Evolutionary conservation across 306 rosid species (phyloP), one percentile per base, ranked within the genome.

Genomic region (Dalbergia cochinchinensis): DNA sequence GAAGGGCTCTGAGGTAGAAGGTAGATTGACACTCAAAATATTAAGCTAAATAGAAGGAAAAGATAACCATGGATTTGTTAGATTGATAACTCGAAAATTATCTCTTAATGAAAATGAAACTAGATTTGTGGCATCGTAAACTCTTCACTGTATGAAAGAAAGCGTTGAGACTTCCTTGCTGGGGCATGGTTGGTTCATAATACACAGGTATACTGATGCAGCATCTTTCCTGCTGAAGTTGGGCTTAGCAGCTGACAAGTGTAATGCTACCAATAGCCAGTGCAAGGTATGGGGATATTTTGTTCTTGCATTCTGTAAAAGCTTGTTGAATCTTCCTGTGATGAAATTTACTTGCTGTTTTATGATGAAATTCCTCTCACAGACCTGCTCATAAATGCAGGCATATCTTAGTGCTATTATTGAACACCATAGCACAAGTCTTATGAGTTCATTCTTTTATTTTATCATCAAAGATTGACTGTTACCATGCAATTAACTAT

Each of bases 241-340:
- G 87, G 91, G 92, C 13, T 71, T 87, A 77, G 89, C 91, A 51
- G 94, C 93, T 71, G 93, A 90, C 87, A 88, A 88, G 76, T 85
- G 91, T 83, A 89, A 86, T 78, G 95, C 95, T 45, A 77, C 91
- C 51, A 85, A 87, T 78, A 91, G 93, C 85, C 93, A 92, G 71
- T 87, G 87, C 84, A 92, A 88, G 94, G 97, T 89, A 67, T 31
- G 53, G 61, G 34, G 37, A 22, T 78, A 42, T 22, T 42, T 67
- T 42, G 11, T 42, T 58, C 53, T 57, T 68, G n/a, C 60, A 67
- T 41, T 41, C 37, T 26, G n/a, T 31, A 68, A 37, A 41, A 65
- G 47, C 35, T 4, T 44, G 8, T 53, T 54, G 60, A 1, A 54
- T 54, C 22, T 54, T 54, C 9, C 60, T 54, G 3, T 54, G 10